Conservation (phyloP, 2,329 filamentous ascomycete species). For the Paecilomyces sp. region DNA sequence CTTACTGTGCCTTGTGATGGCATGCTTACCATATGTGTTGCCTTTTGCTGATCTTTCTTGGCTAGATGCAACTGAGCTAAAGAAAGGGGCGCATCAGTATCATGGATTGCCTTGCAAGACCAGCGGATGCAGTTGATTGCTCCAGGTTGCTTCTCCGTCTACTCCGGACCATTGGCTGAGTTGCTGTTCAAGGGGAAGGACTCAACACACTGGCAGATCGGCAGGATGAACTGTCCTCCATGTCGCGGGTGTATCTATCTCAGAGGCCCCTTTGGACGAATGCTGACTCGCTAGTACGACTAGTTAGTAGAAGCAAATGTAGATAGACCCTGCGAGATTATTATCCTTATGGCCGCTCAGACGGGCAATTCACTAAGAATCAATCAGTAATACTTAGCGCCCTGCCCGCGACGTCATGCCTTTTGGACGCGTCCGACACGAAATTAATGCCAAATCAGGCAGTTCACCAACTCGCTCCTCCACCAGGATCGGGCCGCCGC, state of each 20-base stretch:
- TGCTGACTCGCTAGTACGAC: not conserved
- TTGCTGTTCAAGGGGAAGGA: not conserved
- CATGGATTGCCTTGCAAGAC: not conserved
- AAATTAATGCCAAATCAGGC: not conserved
- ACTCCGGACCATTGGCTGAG: not conserved
- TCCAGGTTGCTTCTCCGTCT: not conserved
- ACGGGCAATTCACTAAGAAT: not conserved
- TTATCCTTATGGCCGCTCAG: not conserved
- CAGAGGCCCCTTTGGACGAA: not conserved
- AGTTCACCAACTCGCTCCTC: not conserved
- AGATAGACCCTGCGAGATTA: not conserved
- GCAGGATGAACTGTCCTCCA: not conserved
- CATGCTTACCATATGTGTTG: not conserved
- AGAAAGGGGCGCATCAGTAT: not conserved
- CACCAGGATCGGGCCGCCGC: not conserved
- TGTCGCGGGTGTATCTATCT: not conserved
- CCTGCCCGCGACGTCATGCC: not conserved
- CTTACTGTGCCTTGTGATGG: not conserved
- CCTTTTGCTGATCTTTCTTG: not conserved
- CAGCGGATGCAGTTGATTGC: not conserved
- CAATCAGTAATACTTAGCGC: not conserved
- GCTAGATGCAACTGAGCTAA: not conserved
- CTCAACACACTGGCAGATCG: not conserved
- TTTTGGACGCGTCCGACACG: not conserved
- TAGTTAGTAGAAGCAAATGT: not conserved